Conservation (phyloP, 2,329 filamentous ascomycete species). For the Colletotrichum sp. region DNA sequence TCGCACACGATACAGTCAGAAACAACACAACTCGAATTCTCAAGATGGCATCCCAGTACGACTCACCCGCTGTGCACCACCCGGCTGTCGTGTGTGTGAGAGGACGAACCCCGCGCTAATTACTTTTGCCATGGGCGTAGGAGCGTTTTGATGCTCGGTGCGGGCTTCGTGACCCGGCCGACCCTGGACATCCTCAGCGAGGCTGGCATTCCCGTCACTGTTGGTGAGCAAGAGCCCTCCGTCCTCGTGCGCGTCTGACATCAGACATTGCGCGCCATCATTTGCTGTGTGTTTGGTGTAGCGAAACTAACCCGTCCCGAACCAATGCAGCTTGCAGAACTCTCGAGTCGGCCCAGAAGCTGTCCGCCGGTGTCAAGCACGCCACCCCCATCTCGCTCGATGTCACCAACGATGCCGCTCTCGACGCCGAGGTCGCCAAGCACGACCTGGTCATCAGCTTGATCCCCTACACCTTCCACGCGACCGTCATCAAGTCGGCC, state of each 20-base stretch:
- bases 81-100: background rate
- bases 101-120: background rate
- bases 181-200: conserved; percentile 68
- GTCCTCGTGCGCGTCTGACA: background rate
- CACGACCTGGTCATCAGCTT: conserved; percentile 80
- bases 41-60: conserved; percentile 18
- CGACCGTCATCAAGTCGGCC: conserved; percentile 87
- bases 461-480: conserved; percentile 93
- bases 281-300: background rate
- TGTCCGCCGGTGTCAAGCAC: conserved; percentile 74
- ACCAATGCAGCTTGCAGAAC: conserved; percentile 74
- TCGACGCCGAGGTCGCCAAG: conserved; percentile 82
- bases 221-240: conserved; percentile 51
- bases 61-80: background rate
- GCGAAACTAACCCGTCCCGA: background rate
- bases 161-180: conserved; percentile 66
- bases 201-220: conserved; percentile 67
- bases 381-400: conserved; percentile 83
- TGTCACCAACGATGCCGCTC: conserved; percentile 75
- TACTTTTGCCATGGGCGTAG: background rate
- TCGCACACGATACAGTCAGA: background rate
- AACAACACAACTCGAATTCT: background rate
- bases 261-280: background rate
- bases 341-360: conserved; percentile 75
- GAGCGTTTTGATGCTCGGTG: conserved; percentile 49